Percentiles rank a stretch among this genome's conserved stretches.
Conservation (phyloP, 345 rosid genomes). For the Atalantia buxifolia region DNA sequence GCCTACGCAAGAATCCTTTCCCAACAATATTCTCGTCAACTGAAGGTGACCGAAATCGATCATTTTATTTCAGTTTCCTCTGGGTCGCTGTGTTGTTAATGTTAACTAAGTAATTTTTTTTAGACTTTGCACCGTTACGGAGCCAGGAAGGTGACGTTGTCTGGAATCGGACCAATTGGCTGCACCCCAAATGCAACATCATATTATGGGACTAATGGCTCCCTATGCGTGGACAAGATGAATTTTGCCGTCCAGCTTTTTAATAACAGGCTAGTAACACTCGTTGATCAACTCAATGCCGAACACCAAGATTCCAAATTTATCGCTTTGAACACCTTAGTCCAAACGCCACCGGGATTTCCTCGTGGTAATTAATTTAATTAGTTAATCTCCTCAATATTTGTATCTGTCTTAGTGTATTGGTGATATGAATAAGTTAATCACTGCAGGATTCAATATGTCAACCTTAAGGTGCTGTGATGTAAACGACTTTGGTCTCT, state of each 20-base stretch:
- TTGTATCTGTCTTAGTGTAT: background rate
- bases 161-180: constrained; percentile 66
- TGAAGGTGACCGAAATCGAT: constrained; percentile 18
- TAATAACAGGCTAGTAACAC: constrained; percentile 45
- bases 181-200: constrained; percentile 60
- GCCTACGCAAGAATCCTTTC: constrained; percentile 24
- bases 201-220: constrained; percentile 25
- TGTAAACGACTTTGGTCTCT: constrained; percentile 25
- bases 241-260: constrained; percentile 50
- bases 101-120: background rate
- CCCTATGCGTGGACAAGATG: constrained; percentile 39
- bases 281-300: constrained; percentile 48
- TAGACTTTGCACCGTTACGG: constrained; percentile 55
- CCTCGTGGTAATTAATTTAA: background rate
- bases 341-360: background rate
- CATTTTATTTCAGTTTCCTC: background rate
- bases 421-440: no score
- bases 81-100: background rate
- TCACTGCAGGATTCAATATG: constrained; percentile 4
- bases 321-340: constrained; percentile 23
- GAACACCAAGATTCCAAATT: constrained; percentile 46
- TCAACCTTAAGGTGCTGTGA: constrained; percentile 22
- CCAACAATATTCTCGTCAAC: constrained; percentile 12
- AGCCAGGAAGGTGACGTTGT: constrained; percentile 55
- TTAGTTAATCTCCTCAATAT: no score